Evolutionary conservation across 2,329 filamentous ascomycete genomes (phyloP).

Genomic region (Septoria linicola): DNA sequence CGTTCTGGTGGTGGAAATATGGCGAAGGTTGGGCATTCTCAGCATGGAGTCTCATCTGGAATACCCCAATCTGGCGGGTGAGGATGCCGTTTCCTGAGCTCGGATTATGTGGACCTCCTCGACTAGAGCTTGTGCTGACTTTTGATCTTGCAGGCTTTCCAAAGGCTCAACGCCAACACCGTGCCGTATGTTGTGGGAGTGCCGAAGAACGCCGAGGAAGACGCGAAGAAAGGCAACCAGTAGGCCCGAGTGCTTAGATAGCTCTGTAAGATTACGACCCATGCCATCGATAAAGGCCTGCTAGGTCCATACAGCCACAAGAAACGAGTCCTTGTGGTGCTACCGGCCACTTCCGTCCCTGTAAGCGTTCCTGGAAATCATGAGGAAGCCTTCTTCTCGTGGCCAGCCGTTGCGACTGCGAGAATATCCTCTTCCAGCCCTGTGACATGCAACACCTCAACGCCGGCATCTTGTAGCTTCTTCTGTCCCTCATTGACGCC

Average conservation of each 20-base stretch:
- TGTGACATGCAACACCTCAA: slow-evolving; percentile 69
- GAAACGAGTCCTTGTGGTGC: too few relatives aligned
- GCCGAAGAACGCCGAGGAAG: slow-evolving; percentile 55
- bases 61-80: slow-evolving; percentile 45
- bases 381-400: slow-evolving; percentile 42
- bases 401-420: slow-evolving; percentile 77
- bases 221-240: slow-evolving; percentile 50
- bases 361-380: too few relatives aligned
- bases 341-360: too few relatives aligned
- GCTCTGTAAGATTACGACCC: too few relatives aligned
- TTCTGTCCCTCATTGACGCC: slow-evolving; percentile 72
- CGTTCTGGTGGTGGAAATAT: slow-evolving; percentile 43
- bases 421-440: slow-evolving; percentile 82
- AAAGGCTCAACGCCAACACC: slow-evolving; percentile 52
- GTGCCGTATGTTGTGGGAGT: slow-evolving; percentile 54
- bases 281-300: too few relatives aligned
- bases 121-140: slow-evolving; percentile 4
- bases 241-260: not conserved
- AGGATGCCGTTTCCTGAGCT: slow-evolving; percentile 23
- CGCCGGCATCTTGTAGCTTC: slow-evolving; percentile 68
- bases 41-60: slow-evolving; percentile 43
- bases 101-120: not conserved
- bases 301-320: too few relatives aligned
- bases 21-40: slow-evolving; percentile 41
- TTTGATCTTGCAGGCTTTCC: slow-evolving; percentile 47